These are phyloP conservation scores for Aureobasidium sp. DNA, from an alignment of 2,329 filamentous ascomycete species.

Conservation along the genomic window DNA sequence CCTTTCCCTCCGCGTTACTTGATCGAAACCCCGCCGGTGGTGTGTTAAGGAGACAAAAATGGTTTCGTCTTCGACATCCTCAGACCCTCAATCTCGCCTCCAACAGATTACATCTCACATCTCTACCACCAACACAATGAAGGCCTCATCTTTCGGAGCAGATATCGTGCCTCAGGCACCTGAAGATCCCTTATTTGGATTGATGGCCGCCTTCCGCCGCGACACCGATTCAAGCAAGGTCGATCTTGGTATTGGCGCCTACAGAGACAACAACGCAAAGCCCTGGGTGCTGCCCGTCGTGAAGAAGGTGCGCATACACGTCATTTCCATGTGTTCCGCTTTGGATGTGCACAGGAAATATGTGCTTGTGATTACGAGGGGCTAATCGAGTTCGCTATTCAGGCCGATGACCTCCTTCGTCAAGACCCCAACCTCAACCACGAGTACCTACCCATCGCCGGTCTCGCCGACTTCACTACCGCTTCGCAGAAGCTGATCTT, in stretches of 20 bases:
- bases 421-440: slow-evolving; percentile 89
- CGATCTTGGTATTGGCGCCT: slow-evolving; percentile 90
- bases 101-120: slow-evolving; percentile 61
- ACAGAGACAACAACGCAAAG: slow-evolving; percentile 90
- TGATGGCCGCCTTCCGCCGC: slow-evolving; percentile 79
- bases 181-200: slow-evolving; percentile 87
- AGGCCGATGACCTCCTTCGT: slow-evolving; percentile 87
- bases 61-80: slow-evolving; percentile 28
- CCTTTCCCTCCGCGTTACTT: slow-evolving; percentile 3
- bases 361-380: background rate
- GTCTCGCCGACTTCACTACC: slow-evolving; percentile 72
- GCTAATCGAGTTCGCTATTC: slow-evolving; percentile 16
- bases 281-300: slow-evolving; percentile 96
- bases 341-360: background rate
- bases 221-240: slow-evolving; percentile 74
- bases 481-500: slow-evolving; percentile 89
- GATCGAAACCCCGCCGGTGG: slow-evolving; percentile 1
- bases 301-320: slow-evolving; percentile 62
- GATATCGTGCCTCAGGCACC: slow-evolving; percentile 79
- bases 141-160: slow-evolving; percentile 62
- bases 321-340: background rate
- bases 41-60: slow-evolving; percentile 1
- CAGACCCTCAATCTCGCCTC: slow-evolving; percentile 37
- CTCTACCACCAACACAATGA: slow-evolving; percentile 47
- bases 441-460: slow-evolving; percentile 96